Evolutionary conservation across 2,329 filamentous ascomycete genomes (phyloP).

Genomic region (Arthroderma uncinatum): DNA sequence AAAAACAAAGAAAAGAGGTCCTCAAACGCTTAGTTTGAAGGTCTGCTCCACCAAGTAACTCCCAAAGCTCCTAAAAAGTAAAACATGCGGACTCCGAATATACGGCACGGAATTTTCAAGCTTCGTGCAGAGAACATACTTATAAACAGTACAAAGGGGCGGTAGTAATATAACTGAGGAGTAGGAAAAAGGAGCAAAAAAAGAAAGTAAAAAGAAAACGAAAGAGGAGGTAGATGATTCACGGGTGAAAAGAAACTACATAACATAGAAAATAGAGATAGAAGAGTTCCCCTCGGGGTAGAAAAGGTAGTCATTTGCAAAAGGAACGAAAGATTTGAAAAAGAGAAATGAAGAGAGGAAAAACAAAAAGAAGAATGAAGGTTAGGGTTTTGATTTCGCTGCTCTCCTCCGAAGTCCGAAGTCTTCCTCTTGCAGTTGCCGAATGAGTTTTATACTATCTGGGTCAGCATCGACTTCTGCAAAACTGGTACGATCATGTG

Average conservation of each 20-base stretch:
- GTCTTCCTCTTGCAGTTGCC: conserved; percentile 37
- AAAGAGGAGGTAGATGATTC: not conserved
- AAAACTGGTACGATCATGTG: conserved; percentile 18
- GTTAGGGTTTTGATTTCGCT: not conserved
- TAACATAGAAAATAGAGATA: not conserved
- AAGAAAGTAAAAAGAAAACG: not conserved
- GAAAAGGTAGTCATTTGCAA: no score
- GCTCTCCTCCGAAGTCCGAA: conserved; percentile 29
- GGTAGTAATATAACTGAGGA: not conserved
- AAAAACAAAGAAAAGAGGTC: not conserved
- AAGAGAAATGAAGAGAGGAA: not conserved
- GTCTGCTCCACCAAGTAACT: not conserved
- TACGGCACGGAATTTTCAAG: not conserved
- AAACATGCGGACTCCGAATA: not conserved
- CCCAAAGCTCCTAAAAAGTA: not conserved
- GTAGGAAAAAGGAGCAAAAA: not conserved
- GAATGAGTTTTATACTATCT: conserved; percentile 35
- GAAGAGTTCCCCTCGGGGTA: no score
- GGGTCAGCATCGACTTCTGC: conserved; percentile 29
- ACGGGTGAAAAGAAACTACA: not conserved
- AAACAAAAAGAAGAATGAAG: not conserved
- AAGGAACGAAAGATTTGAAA: no score
- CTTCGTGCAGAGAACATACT: not conserved
- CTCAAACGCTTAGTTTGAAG: not conserved
- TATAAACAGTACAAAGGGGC: not conserved